Percentiles rank a stretch among this genome's conserved stretches.
phyloP scores from a whole-genome alignment of 257 asterid species.

The Ligustrum vulgare region DNA sequence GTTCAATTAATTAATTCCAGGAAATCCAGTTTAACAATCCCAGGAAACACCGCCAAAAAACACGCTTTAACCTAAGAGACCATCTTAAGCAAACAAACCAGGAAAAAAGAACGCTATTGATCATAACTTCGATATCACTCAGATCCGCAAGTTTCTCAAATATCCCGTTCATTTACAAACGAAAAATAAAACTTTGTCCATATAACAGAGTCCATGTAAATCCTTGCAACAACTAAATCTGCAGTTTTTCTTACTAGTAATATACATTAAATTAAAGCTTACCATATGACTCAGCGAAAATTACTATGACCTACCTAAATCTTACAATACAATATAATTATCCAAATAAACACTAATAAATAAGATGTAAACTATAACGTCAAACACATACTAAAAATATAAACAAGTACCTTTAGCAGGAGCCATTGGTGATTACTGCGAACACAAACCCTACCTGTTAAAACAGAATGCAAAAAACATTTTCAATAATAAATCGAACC shows the following conservation, averaged over 20 bases:
- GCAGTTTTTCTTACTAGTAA: neutral
- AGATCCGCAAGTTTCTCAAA: neutral
- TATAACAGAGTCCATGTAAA: neutral
- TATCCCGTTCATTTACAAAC: neutral
- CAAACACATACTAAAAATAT: neutral
- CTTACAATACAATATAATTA: neutral
- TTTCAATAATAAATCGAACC: neutral
- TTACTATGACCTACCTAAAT: neutral
- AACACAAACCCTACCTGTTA: neutral
- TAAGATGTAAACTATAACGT: neutral
- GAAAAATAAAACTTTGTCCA: neutral
- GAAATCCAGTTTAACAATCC: too few relatives aligned
- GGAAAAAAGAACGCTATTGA: neutral
- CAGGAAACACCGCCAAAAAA: neutral
- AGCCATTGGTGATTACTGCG: neutral
- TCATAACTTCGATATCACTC: neutral
- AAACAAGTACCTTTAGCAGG: neutral
- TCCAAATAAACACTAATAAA: neutral
- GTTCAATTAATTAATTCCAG: neutral
- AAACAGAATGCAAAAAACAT: neutral
- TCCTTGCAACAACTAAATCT: neutral
- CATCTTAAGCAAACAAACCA: neutral
- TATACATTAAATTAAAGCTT: neutral
- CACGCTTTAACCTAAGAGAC: neutral
- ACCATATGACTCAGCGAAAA: neutral